Evolutionary conservation across 1,284 basidiomycete species (phyloP), one percentile per base, ranked within the genome.

Genomic region (Boletus sp.): DNA sequence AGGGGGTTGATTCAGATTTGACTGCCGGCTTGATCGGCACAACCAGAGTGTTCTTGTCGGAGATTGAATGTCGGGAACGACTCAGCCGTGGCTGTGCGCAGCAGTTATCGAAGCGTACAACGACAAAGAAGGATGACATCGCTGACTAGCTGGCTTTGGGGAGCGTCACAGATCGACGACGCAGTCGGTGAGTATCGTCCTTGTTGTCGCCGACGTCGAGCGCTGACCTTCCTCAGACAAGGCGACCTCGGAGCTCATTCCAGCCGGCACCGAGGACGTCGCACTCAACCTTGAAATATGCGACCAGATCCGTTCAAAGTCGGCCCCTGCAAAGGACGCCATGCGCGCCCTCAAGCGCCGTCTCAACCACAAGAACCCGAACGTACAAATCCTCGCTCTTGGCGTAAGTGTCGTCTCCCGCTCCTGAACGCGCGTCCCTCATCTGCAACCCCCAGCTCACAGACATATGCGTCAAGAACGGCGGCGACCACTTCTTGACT

Each of bases 381-480:
- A 98, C 57, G 94, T 97, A 9, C 92, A 94, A 68, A 76, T 96
- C 39, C 76, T 95, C 48, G 83, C 91, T 13, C 77, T 97, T 19
- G 78, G 82, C 8, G 93, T 95, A 66, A 62, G 88, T 77, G 16
- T 9, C 30, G 14, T 17, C 30, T 8, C 20, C 19, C 1, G 39
- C 13, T 23, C 47, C 23, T 8, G 44, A 22, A 59, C 48, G 25
- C 34, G 34, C 39, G 20, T 39, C 26, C 8, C 55, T 57, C 44
- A 55, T 36, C 46, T 39, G 32, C 41, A 34, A 42, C 44, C 44
- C 19, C 2, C 55, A 94, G 90, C 74, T 98, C 42, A 85, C 91
- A 43, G 96, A 99, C 70, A 79, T 88, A 10, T 96, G 93, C 60
- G 82, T 99, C 69, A 99, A 99, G 84, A 99, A 99, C 62, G 93